Conservation (phyloP, 768 basidiomycete genomes). For the Chalciporus piperatus region DNA sequence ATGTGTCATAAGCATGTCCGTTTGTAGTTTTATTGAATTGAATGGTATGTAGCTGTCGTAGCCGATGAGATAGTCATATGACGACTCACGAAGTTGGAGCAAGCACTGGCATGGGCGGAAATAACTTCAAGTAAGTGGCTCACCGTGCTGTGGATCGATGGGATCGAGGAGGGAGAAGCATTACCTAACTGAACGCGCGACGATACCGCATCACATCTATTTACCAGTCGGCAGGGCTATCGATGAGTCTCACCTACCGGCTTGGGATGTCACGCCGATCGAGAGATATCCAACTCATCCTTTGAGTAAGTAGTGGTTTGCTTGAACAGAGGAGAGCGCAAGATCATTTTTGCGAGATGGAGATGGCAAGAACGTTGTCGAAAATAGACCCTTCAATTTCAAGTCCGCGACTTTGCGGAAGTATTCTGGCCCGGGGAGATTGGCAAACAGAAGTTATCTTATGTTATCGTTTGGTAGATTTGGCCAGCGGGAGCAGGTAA, state of each 20-base stretch:
- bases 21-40: slow-evolving; percentile 7
- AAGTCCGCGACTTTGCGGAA: slow-evolving; percentile 28
- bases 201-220: too few relatives aligned
- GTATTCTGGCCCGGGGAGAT: too few relatives aligned
- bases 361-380: too few relatives aligned
- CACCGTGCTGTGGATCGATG: background rate
- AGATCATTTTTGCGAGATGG: background rate
- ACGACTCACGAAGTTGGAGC: too few relatives aligned
- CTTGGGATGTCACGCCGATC: background rate
- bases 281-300: too few relatives aligned
- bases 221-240: background rate
- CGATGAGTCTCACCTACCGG: background rate
- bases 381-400: slow-evolving; percentile 12
- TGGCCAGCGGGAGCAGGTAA: too few relatives aligned
- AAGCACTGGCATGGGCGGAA: too few relatives aligned
- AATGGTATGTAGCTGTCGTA: background rate
- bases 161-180: background rate
- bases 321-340: background rate
- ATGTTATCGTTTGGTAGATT: background rate
- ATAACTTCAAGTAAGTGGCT: too few relatives aligned
- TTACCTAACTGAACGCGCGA: too few relatives aligned
- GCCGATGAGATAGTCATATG: slow-evolving; percentile 8
- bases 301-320: too few relatives aligned
- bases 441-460: background rate
- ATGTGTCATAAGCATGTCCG: background rate